Percentiles rank a stretch among this genome's conserved stretches.
These are phyloP conservation scores for Termitomyces eurrhizus DNA, from an alignment of 768 basidiomycete genomes.

Conservation along the genomic window DNA sequence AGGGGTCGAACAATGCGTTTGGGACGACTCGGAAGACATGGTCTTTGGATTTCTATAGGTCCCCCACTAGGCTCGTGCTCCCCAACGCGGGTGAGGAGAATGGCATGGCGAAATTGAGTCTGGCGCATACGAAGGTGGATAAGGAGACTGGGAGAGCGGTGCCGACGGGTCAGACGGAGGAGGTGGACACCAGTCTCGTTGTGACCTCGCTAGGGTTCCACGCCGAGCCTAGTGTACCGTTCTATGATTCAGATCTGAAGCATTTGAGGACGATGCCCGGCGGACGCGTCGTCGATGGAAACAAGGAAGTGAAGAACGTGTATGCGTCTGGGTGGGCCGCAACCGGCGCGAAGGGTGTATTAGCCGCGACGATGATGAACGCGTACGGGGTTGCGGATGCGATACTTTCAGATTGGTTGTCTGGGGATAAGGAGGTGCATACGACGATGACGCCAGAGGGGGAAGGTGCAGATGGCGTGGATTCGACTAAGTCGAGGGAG, in stretches of 20 bases:
- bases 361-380: constrained; percentile 91
- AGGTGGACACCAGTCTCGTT: constrained; percentile 67
- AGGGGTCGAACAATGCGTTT: constrained; percentile 51
- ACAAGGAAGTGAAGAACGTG: constrained; percentile 46
- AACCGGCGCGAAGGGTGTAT: constrained; percentile 85
- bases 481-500: constrained; percentile 14
- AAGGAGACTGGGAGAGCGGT: constrained; percentile 42
- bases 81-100: constrained; percentile 14
- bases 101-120: constrained; percentile 37
- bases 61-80: constrained; percentile 49
- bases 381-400: constrained; percentile 77
- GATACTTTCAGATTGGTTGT: constrained; percentile 57
- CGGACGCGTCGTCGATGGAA: constrained; percentile 37
- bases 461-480: constrained; percentile 2
- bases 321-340: constrained; percentile 96
- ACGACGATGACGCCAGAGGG: background rate
- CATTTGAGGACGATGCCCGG: constrained; percentile 54
- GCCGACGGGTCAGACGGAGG: constrained; percentile 51
- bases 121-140: constrained; percentile 61
- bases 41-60: constrained; percentile 79
- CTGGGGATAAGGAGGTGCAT: background rate
- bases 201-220: constrained; percentile 88
- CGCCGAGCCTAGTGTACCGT: constrained; percentile 55
- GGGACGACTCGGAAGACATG: constrained; percentile 63
- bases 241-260: constrained; percentile 51